Evolutionary conservation across 208 protist genomes (phyloP).

Genomic region (Wallacemonas sp.): DNA sequence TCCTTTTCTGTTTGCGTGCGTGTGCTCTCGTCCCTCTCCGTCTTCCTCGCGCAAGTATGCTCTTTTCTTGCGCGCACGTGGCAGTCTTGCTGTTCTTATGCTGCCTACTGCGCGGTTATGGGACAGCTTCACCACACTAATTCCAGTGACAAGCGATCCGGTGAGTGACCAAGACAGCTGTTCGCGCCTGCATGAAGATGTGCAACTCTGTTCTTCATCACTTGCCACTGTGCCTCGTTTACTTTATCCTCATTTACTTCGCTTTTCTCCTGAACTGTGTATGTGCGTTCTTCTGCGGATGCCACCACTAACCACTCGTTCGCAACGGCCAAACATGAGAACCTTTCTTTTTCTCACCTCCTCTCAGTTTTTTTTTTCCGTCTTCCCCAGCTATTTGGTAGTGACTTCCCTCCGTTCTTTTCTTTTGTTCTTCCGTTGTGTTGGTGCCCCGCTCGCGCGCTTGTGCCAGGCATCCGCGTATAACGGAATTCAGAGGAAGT

Average conservation of each 20-base stretch:
- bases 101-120: not conserved
- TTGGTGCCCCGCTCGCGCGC: no score
- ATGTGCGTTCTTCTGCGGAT: not conserved
- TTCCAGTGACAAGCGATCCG: not conserved
- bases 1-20: no score
- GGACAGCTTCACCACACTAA: not conserved
- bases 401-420: not conserved
- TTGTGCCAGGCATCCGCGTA: no score
- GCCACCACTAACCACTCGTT: not conserved
- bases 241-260: not conserved
- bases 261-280: constrained; percentile 6
- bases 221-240: not conserved
- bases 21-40: not conserved
- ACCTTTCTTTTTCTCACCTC: not conserved
- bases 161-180: not conserved
- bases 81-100: not conserved
- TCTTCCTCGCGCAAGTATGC: not conserved
- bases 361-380: constrained; percentile 7
- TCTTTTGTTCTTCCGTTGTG: not conserved
- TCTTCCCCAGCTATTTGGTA: not conserved
- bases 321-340: no score
- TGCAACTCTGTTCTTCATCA: not conserved
- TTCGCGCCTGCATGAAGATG: constrained; percentile 12
- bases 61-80: not conserved
- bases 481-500: no score